Evolutionary conservation across 1,284 basidiomycete genomes (phyloP).

Genomic region (Earliella scabrosa): DNA sequence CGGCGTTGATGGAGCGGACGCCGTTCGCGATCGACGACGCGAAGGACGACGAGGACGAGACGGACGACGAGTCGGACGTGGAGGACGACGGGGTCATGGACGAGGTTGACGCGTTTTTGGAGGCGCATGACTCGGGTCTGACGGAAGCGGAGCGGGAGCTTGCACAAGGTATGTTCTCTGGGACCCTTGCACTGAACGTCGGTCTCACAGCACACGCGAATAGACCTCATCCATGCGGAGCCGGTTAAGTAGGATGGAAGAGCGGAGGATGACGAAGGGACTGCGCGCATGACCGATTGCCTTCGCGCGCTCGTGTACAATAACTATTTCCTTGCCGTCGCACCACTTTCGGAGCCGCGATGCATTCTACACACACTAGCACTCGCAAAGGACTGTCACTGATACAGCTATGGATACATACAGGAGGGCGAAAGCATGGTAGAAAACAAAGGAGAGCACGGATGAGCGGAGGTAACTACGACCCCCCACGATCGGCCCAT

Average conservation of each 20-base stretch:
- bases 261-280: background rate
- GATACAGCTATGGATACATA: conserved; percentile 11
- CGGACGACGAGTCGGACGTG: conserved; percentile 57
- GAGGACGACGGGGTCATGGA: conserved; percentile 83
- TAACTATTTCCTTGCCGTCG: conserved; percentile 19
- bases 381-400: background rate
- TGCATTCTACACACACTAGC: conserved; percentile 12
- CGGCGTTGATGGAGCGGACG: conserved; percentile 82
- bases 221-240: conserved; percentile 69
- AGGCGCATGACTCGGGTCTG: conserved; percentile 86
- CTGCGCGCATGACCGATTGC: background rate
- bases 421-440: conserved; percentile 1
- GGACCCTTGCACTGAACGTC: background rate
- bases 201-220: background rate
- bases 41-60: conserved; percentile 77
- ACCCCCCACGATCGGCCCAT: conserved; percentile 67
- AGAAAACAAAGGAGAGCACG: background rate
- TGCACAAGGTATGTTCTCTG: conserved; percentile 63
- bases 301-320: conserved; percentile 10
- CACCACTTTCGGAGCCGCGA: conserved; percentile 22
- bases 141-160: conserved; percentile 85
- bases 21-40: conserved; percentile 95
- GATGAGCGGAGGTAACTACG: conserved; percentile 3
- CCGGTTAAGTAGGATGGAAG: conserved; percentile 49
- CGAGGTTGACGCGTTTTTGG: conserved; percentile 92